Evolutionary conservation across 768 basidiomycete genomes (phyloP).

Genomic region (Termitomyces eurrhizus): DNA sequence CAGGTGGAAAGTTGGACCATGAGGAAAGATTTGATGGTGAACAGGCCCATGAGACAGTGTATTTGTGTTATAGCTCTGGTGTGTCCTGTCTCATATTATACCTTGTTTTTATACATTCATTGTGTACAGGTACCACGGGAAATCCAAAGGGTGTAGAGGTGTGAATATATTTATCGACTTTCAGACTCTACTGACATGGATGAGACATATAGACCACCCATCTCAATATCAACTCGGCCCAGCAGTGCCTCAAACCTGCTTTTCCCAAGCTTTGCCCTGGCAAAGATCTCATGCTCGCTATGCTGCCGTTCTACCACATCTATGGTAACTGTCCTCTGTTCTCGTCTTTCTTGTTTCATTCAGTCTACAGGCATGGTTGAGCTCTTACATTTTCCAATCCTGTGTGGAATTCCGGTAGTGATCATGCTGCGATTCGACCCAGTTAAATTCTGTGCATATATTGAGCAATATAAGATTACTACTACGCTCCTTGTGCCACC

Average conservation of each 20-base stretch:
- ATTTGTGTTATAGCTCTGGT: slow-evolving; percentile 17
- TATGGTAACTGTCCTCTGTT: slow-evolving; percentile 26
- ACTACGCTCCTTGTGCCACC: slow-evolving; percentile 70
- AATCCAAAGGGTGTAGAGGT: slow-evolving; percentile 69
- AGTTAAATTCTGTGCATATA: slow-evolving; percentile 54
- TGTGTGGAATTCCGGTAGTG: slow-evolving; percentile 45
- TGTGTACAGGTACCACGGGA: slow-evolving; percentile 64
- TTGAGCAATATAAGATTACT: slow-evolving; percentile 64
- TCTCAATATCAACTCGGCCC: slow-evolving; percentile 59
- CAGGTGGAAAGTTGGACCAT: no score
- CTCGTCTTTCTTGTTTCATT: neutral
- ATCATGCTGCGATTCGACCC: slow-evolving; percentile 74
- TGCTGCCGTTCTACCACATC: slow-evolving; percentile 58
- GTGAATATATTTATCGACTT: neutral
- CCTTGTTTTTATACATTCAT: slow-evolving; percentile 11
- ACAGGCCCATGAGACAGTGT: no score
- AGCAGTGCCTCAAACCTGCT: slow-evolving; percentile 43
- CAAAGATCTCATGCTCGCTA: slow-evolving; percentile 52
- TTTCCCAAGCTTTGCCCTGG: slow-evolving; percentile 38
- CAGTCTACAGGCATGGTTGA: slow-evolving; percentile 49
- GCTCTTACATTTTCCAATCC: slow-evolving; percentile 55
- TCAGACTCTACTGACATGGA: neutral
- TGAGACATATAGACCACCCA: slow-evolving; percentile 48
- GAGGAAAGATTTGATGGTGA: no score
- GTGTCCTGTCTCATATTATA: neutral